Conservation (phyloP, 306 rosid genomes). For the Corylus avellana region DNA sequence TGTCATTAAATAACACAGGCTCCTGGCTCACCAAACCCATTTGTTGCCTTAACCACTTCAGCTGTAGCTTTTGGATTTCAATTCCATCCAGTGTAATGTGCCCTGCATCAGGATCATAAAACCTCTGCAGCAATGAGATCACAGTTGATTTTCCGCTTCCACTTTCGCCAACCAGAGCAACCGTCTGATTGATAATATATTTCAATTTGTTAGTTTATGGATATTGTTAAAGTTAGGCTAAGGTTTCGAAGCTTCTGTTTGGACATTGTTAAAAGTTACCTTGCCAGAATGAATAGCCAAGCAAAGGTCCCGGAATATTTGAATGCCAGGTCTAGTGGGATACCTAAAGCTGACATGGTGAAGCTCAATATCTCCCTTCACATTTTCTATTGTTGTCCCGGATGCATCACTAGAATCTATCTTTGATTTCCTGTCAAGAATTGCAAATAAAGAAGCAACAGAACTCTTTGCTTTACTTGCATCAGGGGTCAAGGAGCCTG, state of each 20-base stretch:
- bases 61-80: constrained; percentile 54
- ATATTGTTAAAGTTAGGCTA: background rate
- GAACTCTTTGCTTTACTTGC: constrained; percentile 57
- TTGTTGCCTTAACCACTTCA: constrained; percentile 76
- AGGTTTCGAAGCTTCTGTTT: background rate
- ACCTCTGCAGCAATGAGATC: constrained; percentile 69
- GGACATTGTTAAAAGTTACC: constrained; percentile 33
- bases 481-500: constrained; percentile 52
- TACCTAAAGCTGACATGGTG: constrained; percentile 65
- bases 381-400: constrained; percentile 44
- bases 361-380: constrained; percentile 66
- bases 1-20: constrained; percentile 71
- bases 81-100: constrained; percentile 62
- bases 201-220: constrained; percentile 14
- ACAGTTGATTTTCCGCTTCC: constrained; percentile 87
- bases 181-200: constrained; percentile 51
- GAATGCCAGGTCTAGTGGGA: constrained; percentile 63
- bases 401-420: constrained; percentile 55
- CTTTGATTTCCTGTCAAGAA: constrained; percentile 63
- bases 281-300: constrained; percentile 61
- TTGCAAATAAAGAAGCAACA: constrained; percentile 62
- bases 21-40: constrained; percentile 85
- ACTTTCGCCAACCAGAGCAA: constrained; percentile 86
- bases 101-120: constrained; percentile 73
- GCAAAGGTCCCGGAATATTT: constrained; percentile 60